Evolutionary conservation across 768 basidiomycete species (phyloP).

Genomic region (Amanita exitialis): DNA sequence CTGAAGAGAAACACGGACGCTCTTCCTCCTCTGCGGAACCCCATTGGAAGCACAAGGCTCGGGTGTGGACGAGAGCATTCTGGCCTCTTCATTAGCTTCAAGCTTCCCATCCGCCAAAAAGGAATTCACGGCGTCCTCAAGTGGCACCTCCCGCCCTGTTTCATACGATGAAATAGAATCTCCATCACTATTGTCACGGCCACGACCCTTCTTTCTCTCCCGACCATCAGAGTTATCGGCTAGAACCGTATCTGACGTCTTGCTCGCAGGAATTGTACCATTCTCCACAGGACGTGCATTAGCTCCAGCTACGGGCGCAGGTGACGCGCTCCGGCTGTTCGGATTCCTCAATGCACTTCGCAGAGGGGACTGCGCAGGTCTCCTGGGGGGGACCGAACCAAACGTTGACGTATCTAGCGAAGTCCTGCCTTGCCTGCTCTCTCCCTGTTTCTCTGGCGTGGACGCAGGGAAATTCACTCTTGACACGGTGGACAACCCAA

Average conservation of each 20-base stretch:
- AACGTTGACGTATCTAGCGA: not conserved
- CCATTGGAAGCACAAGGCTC: slow-evolving; percentile 7
- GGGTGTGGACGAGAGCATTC: too few relatives aligned
- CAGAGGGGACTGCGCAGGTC: slow-evolving; percentile 38
- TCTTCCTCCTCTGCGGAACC: slow-evolving; percentile 40
- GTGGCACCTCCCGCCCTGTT: slow-evolving; percentile 48
- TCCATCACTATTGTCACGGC: slow-evolving; percentile 21
- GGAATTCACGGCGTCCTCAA: slow-evolving; percentile 20
- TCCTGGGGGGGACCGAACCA: not conserved
- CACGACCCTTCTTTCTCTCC: slow-evolving; percentile 12
- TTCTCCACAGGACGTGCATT: not conserved
- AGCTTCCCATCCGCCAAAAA: slow-evolving; percentile 3
- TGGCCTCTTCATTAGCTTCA: not conserved
- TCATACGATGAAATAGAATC: slow-evolving; percentile 56
- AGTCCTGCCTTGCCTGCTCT: not conserved
- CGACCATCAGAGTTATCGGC: not conserved
- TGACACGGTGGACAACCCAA: slow-evolving; percentile 2
- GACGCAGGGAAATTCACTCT: slow-evolving; percentile 7
- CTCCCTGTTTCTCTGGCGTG: not conserved
- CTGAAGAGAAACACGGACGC: slow-evolving; percentile 67
- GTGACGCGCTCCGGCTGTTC: slow-evolving; percentile 38
- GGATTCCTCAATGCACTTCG: slow-evolving; percentile 52
- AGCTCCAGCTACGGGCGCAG: slow-evolving; percentile 13
- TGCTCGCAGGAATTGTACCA: not conserved
- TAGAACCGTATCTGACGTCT: not conserved